phyloP scores from a whole-genome alignment of 2,329 filamentous ascomycete species.

The Microsporum audouinii region DNA sequence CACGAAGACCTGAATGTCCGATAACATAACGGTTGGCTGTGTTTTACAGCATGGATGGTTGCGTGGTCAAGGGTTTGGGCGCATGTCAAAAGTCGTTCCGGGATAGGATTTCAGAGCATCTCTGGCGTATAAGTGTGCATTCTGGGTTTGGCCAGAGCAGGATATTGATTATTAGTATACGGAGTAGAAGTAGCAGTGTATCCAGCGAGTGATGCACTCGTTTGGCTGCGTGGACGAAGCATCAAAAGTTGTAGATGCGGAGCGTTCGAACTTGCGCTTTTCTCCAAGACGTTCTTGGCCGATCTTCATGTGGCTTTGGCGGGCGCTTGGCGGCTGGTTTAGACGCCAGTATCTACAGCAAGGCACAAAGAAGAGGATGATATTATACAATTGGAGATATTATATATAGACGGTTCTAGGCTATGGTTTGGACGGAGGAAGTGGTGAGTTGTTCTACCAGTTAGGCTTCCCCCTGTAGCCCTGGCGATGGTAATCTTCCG shows the following conservation, averaged over 20 bases:
- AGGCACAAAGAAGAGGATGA: background rate
- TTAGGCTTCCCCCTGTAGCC: background rate
- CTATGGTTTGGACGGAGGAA: background rate
- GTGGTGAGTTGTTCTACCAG: background rate
- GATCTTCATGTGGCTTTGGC: constrained; percentile 3
- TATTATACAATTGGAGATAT: background rate
- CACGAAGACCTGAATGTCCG: constrained; percentile 89
- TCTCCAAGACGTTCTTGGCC: background rate
- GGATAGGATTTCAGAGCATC: background rate
- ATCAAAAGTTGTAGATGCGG: background rate
- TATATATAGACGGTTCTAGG: background rate
- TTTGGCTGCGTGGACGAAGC: background rate
- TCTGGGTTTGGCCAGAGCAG: background rate
- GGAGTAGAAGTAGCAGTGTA: background rate
- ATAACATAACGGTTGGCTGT: constrained; percentile 26
- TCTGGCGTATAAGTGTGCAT: background rate
- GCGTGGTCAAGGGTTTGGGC: constrained; percentile 1
- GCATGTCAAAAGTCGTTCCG: background rate
- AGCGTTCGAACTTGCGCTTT: background rate
- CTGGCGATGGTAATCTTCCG: background rate
- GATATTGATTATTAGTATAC: background rate
- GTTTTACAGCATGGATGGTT: constrained; percentile 6
- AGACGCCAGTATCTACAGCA: background rate
- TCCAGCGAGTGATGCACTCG: background rate
- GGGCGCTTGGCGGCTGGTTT: background rate